These are phyloP conservation scores for Colletotrichum horii DNA, from an alignment of 2,329 filamentous ascomycete genomes.

Conservation along the genomic window DNA sequence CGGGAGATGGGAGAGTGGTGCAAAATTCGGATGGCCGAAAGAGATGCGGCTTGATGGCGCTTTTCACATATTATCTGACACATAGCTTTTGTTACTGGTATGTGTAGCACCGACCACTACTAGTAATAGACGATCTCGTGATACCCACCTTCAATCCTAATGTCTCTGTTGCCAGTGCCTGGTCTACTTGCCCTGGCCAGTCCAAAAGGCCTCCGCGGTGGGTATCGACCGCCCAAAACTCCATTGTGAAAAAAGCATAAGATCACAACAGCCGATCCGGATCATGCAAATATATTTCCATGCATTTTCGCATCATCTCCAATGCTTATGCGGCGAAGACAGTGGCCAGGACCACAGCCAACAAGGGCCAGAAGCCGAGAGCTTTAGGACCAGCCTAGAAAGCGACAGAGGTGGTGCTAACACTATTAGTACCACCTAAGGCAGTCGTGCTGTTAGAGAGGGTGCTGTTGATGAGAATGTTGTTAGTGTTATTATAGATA, in stretches of 20 bases:
- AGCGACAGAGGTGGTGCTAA: constrained; percentile 37
- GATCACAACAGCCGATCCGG: not conserved
- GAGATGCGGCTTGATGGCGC: constrained; percentile 21
- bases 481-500: constrained; percentile 53
- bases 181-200: not conserved
- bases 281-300: not conserved
- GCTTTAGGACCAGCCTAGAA: constrained; percentile 38
- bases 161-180: not conserved
- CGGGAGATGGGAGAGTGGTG: constrained; percentile 86
- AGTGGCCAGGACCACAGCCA: constrained; percentile 47
- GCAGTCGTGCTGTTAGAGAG: constrained; percentile 71
- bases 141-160: not conserved
- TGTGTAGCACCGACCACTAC: not conserved
- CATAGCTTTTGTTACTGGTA: not conserved
- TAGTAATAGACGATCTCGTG: not conserved
- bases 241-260: not conserved
- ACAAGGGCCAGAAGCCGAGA: constrained; percentile 56
- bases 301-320: too few species aligned
- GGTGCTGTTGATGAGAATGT: constrained; percentile 76
- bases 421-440: constrained; percentile 33
- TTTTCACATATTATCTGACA: not conserved
- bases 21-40: constrained; percentile 49
- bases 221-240: not conserved
- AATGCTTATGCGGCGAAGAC: constrained; percentile 50
- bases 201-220: not conserved